Evolutionary conservation across 257 asterid species (phyloP).

Genomic region (Mentha longifolia): DNA sequence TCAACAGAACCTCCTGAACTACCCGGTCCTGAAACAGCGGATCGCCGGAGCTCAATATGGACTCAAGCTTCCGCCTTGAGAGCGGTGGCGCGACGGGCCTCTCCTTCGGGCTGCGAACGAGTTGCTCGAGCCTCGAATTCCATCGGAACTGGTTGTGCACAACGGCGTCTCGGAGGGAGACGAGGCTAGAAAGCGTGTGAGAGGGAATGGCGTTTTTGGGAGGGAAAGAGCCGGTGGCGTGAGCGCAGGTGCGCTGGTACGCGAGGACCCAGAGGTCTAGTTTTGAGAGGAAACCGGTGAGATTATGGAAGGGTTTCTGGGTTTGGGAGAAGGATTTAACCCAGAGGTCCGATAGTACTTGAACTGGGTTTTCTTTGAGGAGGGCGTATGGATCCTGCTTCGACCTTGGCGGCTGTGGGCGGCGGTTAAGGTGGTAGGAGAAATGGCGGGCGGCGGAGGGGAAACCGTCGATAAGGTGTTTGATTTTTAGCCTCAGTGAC

Average conservation of each 20-base stretch:
- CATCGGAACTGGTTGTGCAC: slow-evolving; percentile 60
- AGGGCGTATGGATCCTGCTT: slow-evolving; percentile 57
- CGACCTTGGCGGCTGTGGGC: slow-evolving; percentile 24
- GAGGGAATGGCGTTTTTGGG: slow-evolving; percentile 70
- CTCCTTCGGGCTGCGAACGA: slow-evolving; percentile 70
- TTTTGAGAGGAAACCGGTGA: slow-evolving; percentile 85
- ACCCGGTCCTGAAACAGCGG: slow-evolving; percentile 81
- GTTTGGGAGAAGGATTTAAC: slow-evolving; percentile 78
- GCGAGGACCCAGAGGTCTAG: slow-evolving; percentile 95
- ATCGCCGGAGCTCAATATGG: slow-evolving; percentile 52
- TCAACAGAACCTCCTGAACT: slow-evolving; percentile 80
- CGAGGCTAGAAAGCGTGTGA: slow-evolving; percentile 56
- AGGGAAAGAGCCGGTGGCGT: slow-evolving; percentile 84
- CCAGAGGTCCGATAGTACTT: slow-evolving; percentile 80
- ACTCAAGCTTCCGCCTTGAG: slow-evolving; percentile 57
- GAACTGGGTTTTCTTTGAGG: slow-evolving; percentile 79
- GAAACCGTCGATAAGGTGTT: slow-evolving; percentile 53
- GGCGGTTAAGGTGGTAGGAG: slow-evolving; percentile 35
- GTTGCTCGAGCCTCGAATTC: slow-evolving; percentile 60
- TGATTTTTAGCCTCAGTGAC: slow-evolving; percentile 71
- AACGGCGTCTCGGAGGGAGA: slow-evolving; percentile 74
- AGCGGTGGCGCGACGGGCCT: slow-evolving; percentile 48
- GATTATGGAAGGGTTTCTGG: slow-evolving; percentile 67
- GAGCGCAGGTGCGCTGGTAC: slow-evolving; percentile 91
- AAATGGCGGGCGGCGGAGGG: slow-evolving; percentile 40